A percentile compares a stretch with the other conserved stretches of the same genome.
phyloP scores from a whole-genome alignment of 495 filamentous ascomycete species.

The Lasiosphaeriaceae sp. region DNA sequence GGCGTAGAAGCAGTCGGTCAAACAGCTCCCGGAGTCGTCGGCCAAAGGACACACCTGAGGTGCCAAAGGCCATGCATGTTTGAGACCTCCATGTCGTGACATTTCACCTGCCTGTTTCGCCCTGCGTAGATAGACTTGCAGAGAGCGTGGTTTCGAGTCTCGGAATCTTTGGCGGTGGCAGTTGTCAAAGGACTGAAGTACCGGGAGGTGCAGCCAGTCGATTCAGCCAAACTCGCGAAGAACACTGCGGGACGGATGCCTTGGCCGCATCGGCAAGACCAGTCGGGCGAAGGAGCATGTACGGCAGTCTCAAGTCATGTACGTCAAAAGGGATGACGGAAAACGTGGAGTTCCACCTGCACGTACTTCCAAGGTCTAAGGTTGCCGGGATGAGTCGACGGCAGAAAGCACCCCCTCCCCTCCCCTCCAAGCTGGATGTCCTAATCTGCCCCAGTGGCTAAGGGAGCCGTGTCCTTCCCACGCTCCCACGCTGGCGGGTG shows the following conservation, averaged over 20 bases:
- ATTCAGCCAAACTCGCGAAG: conserved; percentile 2
- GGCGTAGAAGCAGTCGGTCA: background rate
- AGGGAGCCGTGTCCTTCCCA: background rate
- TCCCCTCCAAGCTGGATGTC: background rate
- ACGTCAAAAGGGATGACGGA: conserved; percentile 19
- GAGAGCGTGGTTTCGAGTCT: background rate
- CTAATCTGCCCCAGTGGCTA: background rate
- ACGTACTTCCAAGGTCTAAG: conserved; percentile 7
- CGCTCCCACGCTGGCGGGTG: conserved; percentile 2
- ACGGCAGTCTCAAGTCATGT: conserved; percentile 21
- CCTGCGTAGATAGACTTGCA: conserved; percentile 5
- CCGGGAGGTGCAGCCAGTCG: conserved; percentile 5
- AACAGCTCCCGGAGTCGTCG: background rate
- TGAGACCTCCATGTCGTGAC: conserved; percentile 12
- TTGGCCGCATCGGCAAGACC: conserved; percentile 10
- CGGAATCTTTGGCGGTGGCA: conserved; percentile 6
- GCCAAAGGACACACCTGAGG: background rate
- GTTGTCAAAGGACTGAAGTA: conserved; percentile 13
- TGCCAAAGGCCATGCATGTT: conserved; percentile 16
- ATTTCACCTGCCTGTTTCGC: conserved; percentile 7
- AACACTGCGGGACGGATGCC: conserved; percentile 9
- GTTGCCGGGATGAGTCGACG: conserved; percentile 13
- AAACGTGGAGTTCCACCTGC: conserved; percentile 13
- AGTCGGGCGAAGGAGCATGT: conserved; percentile 12
- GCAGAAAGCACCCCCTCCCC: conserved; percentile 1